phyloP scores from a whole-genome alignment of 1,139 yeast species.

The Pichia sp. region DNA sequence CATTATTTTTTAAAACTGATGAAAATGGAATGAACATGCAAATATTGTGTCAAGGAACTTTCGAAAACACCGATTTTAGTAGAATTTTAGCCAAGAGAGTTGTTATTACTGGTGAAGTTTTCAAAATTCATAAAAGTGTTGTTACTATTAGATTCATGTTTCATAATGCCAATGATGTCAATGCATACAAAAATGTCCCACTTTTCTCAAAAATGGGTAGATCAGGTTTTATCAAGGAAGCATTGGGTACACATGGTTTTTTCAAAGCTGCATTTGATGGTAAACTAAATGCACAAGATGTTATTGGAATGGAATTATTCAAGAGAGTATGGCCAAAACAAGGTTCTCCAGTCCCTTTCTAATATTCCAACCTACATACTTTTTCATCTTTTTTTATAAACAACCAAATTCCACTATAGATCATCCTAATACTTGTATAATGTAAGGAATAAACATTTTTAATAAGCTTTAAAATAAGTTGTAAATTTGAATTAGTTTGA shows the following conservation, averaged over 20 bases:
- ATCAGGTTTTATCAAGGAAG: slow-evolving; percentile 88
- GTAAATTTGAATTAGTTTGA: too few relatives aligned
- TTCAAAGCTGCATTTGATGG: slow-evolving; percentile 95
- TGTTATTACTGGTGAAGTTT: slow-evolving; percentile 88
- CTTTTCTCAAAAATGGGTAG: slow-evolving; percentile 89
- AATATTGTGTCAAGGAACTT: slow-evolving; percentile 84
- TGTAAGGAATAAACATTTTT: too few relatives aligned
- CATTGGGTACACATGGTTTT: slow-evolving; percentile 97
- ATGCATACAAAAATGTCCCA: slow-evolving; percentile 88
- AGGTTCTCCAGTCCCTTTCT: slow-evolving; percentile 11
- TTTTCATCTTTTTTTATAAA: too few relatives aligned
- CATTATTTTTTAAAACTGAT: slow-evolving; percentile 54
- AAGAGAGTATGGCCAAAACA: slow-evolving; percentile 86
- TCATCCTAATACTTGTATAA: too few relatives aligned
- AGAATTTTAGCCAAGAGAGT: slow-evolving; percentile 85
- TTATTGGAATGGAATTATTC: slow-evolving; percentile 88
- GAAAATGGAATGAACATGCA: slow-evolving; percentile 42
- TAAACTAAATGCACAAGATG: slow-evolving; percentile 84
- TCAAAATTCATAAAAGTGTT: slow-evolving; percentile 87
- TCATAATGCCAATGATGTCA: slow-evolving; percentile 84
- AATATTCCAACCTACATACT: too few relatives aligned
- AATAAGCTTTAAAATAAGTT: too few relatives aligned
- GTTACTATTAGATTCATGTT: slow-evolving; percentile 97
- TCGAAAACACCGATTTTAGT: slow-evolving; percentile 78
- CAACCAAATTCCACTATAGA: too few relatives aligned